Evolutionary conservation across 441 rosid genomes (phyloP).

Genomic region (Populus hybrid): DNA sequence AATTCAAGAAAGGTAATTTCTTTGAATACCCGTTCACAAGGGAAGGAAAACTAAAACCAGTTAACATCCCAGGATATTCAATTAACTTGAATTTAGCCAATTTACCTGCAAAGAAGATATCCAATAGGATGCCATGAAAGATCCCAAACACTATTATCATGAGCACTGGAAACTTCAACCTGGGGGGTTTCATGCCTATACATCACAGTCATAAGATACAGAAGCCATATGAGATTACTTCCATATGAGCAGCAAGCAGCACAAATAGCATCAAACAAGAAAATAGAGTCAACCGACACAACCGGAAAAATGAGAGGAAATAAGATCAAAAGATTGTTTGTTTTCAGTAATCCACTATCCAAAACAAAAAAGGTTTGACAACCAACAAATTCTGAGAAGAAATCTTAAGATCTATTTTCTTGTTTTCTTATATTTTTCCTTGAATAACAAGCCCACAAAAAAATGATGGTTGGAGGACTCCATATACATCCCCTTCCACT

Average conservation of each 20-base stretch:
- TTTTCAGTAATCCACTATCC: neutral
- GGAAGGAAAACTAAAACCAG: neutral
- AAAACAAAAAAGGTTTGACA: neutral
- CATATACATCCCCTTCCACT: neutral
- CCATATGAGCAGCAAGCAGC: slow-evolving; percentile 8
- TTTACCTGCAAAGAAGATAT: slow-evolving; percentile 96
- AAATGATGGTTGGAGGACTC: neutral
- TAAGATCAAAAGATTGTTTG: neutral
- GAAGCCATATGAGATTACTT: slow-evolving; percentile 14
- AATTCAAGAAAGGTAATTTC: neutral
- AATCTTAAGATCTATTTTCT: neutral
- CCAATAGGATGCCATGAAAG: slow-evolving; percentile 99
- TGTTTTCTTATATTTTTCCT: neutral
- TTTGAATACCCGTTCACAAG: neutral
- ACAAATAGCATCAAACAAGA: neutral
- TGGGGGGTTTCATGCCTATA: slow-evolving; percentile 92
- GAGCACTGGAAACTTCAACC: slow-evolving; percentile 77
- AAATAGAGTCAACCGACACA: neutral
- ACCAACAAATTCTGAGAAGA: neutral
- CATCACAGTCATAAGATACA: slow-evolving; percentile 5
- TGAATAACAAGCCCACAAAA: neutral
- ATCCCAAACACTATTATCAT: slow-evolving; percentile 96
- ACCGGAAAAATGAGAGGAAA: neutral
- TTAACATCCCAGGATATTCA: neutral
- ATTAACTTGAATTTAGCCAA: neutral